A percentile compares a stretch with the other conserved stretches of the same genome.
These are phyloP conservation scores for Pilasporangium apinafurcum DNA, from an alignment of 352 stramenopile species.

Conservation along the genomic window DNA sequence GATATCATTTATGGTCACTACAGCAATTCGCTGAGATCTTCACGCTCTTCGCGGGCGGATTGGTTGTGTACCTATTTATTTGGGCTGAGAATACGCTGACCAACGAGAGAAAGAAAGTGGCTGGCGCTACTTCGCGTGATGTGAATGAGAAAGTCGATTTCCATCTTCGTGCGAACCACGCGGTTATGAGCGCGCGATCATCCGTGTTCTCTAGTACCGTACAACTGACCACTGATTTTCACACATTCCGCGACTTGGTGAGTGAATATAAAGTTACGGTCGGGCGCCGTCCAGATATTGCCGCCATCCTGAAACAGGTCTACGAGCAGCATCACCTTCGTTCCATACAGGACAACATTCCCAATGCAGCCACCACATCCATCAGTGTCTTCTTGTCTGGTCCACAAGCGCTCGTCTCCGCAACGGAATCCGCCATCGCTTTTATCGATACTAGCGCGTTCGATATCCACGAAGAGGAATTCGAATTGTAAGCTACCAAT, in stretches of 20 bases:
- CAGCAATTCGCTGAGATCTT: slow-evolving; percentile 5
- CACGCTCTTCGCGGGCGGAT: not conserved
- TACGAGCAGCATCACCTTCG: not conserved
- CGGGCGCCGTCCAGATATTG: slow-evolving; percentile 1
- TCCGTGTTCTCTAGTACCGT: not conserved
- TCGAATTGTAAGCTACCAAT: slow-evolving; percentile 4
- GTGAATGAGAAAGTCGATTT: no score
- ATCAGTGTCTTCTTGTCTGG: slow-evolving; percentile 5
- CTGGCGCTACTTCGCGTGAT: not conserved
- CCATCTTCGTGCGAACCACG: slow-evolving; percentile 1
- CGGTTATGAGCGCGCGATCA: not conserved
- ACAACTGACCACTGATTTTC: not conserved
- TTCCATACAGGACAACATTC: not conserved
- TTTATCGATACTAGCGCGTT: not conserved
- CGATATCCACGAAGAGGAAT: slow-evolving; percentile 6
- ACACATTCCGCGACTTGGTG: slow-evolving; percentile 1
- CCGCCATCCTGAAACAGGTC: not conserved
- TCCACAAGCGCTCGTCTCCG: slow-evolving; percentile 1
- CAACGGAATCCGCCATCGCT: not conserved
- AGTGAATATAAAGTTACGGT: not conserved
- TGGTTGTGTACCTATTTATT: slow-evolving; percentile 2
- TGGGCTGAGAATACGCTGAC: slow-evolving; percentile 1
- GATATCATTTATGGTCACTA: slow-evolving; percentile 3
- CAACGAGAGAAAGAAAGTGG: not conserved
- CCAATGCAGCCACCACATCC: not conserved